Evolutionary conservation across 83 land plant species (phyloP), one percentile per base, ranked within the genome.

Genomic region (Isoetes engelmannii): DNA sequence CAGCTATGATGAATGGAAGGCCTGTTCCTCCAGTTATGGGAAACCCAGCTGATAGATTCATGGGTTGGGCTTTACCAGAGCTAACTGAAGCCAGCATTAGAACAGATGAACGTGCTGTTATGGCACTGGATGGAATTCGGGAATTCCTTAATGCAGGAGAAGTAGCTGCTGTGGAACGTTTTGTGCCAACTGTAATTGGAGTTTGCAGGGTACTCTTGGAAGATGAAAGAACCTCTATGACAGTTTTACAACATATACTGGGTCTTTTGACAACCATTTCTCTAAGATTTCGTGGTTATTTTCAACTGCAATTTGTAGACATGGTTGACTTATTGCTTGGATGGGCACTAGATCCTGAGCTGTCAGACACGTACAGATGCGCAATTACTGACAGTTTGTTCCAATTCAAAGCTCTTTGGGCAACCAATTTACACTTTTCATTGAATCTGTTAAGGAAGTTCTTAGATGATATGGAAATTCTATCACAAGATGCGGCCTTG

Each of bases 321-420:
- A 79, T 93, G 51, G 84, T 93, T 17, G 98, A 93, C 73, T 74
- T 93, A 80, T 89, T 93, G 71, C 87, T 93, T 58, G 98, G 98
- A 13, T 89, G 96, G 98, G 98, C 96, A 7, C 76, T 93, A 63
- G 84, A 86, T 58, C 86, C 98, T 0, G 89, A 84, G 71, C 84
- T 89, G 51, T 71, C 82, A 12, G 98, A 87, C 12, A 64, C 84
- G 21, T 95, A 86, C 72, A 75, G 91, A 19, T 69, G 78, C 37
- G 72, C 83, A 6, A 93, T 93, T 37, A 85, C 83, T 66, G 89
- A 85, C 50, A 81, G 72, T 65, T 93, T 93, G 64, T 60, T 93
- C 75, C 87, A 84, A 75, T 93, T 93, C 75, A 87, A 86, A 73
- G 84, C 74, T 17, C 86, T 87, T 45, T 93, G 98, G 98, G 83